These are phyloP conservation scores for Colletotrichum cordylinicola DNA, from an alignment of 2,329 filamentous ascomycete species.

Conservation along the genomic window DNA sequence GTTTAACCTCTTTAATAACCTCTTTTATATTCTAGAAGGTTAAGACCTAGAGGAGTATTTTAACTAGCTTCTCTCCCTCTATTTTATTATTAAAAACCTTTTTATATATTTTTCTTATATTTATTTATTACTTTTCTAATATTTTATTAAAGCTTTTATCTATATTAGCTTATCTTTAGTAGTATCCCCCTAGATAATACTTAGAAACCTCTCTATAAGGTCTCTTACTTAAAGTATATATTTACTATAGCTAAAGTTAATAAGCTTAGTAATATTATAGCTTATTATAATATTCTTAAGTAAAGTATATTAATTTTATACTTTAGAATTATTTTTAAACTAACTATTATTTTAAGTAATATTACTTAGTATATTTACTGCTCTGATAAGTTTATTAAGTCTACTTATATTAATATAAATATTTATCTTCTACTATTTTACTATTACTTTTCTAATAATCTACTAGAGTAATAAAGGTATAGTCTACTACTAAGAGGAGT, in stretches of 20 bases:
- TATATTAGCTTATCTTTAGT: background rate
- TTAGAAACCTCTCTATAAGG: background rate
- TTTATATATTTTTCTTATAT: background rate
- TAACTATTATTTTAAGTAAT: background rate
- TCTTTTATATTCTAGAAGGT: no score
- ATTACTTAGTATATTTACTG: background rate
- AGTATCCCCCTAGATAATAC: background rate
- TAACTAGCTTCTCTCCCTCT: no score
- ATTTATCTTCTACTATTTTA: no score
- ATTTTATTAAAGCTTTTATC: background rate
- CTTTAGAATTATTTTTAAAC: background rate
- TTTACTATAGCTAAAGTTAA: background rate
- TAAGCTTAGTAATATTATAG: background rate
- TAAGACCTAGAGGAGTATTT: no score
- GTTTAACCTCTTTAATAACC: background rate
- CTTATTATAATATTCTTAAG: background rate
- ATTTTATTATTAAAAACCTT: no score
- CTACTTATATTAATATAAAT: background rate
- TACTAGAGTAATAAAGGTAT: no score
- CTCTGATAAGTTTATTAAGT: background rate
- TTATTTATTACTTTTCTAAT: background rate
- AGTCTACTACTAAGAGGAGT: no score
- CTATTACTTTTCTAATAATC: no score
- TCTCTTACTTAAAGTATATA: no score
- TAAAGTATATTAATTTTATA: background rate